Evolutionary conservation across 495 filamentous ascomycete species (phyloP), one percentile per base, ranked within the genome.

Genomic region (Hypoxylon subgilvum): DNA sequence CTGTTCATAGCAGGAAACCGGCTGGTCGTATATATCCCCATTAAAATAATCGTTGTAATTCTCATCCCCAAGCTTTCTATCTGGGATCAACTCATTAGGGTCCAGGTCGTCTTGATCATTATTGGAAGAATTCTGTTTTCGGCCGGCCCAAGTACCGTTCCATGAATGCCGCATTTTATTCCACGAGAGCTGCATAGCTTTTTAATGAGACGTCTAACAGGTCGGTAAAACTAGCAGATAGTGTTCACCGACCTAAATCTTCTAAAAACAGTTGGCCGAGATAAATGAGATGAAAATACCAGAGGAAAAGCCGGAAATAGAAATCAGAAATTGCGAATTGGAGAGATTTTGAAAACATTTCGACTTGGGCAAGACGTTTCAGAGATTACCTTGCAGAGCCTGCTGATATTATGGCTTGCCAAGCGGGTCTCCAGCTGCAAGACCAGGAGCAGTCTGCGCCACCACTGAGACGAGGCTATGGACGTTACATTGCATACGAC

Each of bases 401-500:
- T 55, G 32, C 35, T 42, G 43, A 42, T 55, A 40, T 46, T 42
- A 31, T 48, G 28, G 27, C 14, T 31, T 44, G n/a, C 9, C 34
- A 32, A 60, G 55, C 55, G 55, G 61, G 56, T 47, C 50, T 52
- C 27, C 3, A 48, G 50, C 38, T 58, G 35, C 44, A 39, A 50
- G 54, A 57, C 52, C 44, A 16, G 35, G 43, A 30, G 3, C 22
- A 57, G n/a, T 19, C 40, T 64, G 45, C 56, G 56, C 61, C 54
- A 60, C 56, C 46, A 14, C 10, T 39, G 14, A 42, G 56, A 65
- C 44, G 44, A 65, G 45, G 56, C 55, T 56, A 39, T 30, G 13
- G 35, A 43, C 17, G 61, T 56, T 56, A 43, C 56, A 65, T 65
- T 45, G 51, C 55, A 65, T 65, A n/a, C 12, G 13, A 53, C 18